A percentile compares a stretch with the other conserved stretches of the same genome.
These are phyloP conservation scores for Boletus eberwhitei DNA, from an alignment of 768 basidiomycete genomes.

Conservation along the genomic window DNA sequence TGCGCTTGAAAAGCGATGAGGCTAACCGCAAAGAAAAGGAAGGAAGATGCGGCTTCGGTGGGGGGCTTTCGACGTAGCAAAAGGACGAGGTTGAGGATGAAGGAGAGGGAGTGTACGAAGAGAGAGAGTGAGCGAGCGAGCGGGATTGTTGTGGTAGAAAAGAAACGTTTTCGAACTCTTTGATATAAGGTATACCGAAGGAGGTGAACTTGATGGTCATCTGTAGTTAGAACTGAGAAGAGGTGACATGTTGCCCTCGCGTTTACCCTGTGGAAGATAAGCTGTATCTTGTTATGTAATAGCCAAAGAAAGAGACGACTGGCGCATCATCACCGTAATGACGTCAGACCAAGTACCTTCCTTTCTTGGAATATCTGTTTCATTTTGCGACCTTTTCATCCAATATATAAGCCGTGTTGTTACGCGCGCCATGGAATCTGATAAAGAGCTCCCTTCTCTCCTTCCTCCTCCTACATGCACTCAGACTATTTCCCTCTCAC, in stretches of 20 bases:
- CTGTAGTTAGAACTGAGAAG: not conserved
- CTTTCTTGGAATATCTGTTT: constrained; percentile 21
- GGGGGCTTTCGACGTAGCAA: constrained; percentile 25
- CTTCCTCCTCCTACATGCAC: constrained; percentile 5
- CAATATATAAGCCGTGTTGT: constrained; percentile 20
- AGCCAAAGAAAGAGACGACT: no score
- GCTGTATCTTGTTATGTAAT: constrained; percentile 6
- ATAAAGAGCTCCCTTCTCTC: constrained; percentile 1
- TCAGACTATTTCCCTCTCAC: constrained; percentile 30
- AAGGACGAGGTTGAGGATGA: constrained; percentile 26
- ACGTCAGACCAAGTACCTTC: constrained; percentile 30
- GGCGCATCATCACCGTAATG: constrained; percentile 2
- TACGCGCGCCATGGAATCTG: not conserved
- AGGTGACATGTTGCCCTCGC: not conserved
- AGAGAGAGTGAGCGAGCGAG: not conserved
- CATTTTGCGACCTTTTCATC: constrained; percentile 15
- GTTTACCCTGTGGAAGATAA: constrained; percentile 8
- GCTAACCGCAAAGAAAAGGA: constrained; percentile 18
- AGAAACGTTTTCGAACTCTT: constrained; percentile 30
- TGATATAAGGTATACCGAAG: constrained; percentile 28
- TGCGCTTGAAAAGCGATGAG: constrained; percentile 27
- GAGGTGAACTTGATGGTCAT: constrained; percentile 31
- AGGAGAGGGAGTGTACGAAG: constrained; percentile 2
- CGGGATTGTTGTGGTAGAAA: constrained; percentile 1
- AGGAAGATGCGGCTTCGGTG: constrained; percentile 8